A percentile compares a stretch with the other conserved stretches of the same genome.
Evolutionary conservation across 306 rosid species (phyloP).

Genomic region (Arachis hypogaea): DNA sequence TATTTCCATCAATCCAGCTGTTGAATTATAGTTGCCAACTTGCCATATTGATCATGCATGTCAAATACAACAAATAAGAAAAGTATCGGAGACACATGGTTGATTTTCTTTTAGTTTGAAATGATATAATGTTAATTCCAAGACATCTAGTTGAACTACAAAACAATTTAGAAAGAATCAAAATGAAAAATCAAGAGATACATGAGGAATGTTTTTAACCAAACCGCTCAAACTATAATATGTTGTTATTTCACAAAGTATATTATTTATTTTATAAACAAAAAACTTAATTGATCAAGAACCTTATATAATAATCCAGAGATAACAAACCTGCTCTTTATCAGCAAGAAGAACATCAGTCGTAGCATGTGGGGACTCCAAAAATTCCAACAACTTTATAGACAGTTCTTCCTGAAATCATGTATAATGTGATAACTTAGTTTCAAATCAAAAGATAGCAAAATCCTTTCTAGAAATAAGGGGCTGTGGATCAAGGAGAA

Average conservation of each 20-base stretch:
- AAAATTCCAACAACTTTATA: conserved; percentile 80
- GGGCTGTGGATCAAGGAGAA: background rate
- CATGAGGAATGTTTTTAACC: background rate
- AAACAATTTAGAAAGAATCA: background rate
- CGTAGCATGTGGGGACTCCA: conserved; percentile 92
- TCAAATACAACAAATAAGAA: background rate
- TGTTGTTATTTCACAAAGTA: conserved; percentile 1
- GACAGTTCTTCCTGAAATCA: conserved; percentile 86
- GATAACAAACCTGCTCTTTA: conserved; percentile 69
- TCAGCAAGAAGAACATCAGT: conserved; percentile 89
- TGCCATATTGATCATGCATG: conserved; percentile 2
- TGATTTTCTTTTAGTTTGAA: conserved; percentile 12
- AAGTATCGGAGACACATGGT: background rate
- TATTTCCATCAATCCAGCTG: background rate
- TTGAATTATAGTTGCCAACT: background rate
- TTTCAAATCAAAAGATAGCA: background rate
- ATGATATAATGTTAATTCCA: background rate
- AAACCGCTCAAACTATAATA: background rate
- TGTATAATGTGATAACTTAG: conserved; percentile 8
- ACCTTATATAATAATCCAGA: background rate
- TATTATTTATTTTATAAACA: conserved; percentile 5
- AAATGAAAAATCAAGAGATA: background rate
- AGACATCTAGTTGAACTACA: conserved; percentile 3
- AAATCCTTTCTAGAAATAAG: background rate
- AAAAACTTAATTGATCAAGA: background rate